Evolutionary conservation across 2,329 filamentous ascomycete species (phyloP), one percentile per base, ranked within the genome.

Genomic region (Epichloe uncinata): DNA sequence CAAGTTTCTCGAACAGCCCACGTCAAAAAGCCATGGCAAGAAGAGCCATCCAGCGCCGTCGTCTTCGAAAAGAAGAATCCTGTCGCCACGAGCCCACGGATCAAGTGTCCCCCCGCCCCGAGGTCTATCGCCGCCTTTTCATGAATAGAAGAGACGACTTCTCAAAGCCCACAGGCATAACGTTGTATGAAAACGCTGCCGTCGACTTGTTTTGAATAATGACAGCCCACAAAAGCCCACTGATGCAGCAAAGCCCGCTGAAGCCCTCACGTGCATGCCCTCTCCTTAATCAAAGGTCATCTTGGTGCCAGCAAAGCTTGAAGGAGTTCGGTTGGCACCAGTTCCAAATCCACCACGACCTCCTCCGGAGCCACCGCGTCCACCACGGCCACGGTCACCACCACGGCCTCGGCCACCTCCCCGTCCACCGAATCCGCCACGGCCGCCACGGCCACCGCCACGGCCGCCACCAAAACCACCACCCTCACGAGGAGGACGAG

Each of bases 231-330:
- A 66, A 71, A 77, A 60, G 58, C 62, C 64, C 61, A 56, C 54
- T 69, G 43, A 70, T 66, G 62, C 65, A 54, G 56, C 54, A 67
- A 66, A 66, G 61, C 68, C 63, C 64, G 63, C 53, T 58, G 64
- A 66, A 69, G 66, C 69, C 71, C 71, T 73, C 70, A 61, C 63
- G 60, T 58, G 56, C 62, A 15, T 22, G 33, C 36, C 34, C 50
- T 34, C 61, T 55, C 48, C 55, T 72, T 69, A 69, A 55, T 70
- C 68, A 66, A 87, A 87, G 56, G 81, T 85, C 65, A 80, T 81
- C 81, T 90, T 93, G 73, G 81, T 84, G 69, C 87, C 88, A 69
- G 77, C 72, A 61, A 68, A 71, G 50, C 66, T 66, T 30, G 70
- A 66, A 43, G 70, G 62, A 51, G 51, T 53, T 45, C 51, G 49